Base-by-base conservation (phyloP, 2,329 filamentous ascomycete genomes). In the Sclerotinia glacialis region DNA sequence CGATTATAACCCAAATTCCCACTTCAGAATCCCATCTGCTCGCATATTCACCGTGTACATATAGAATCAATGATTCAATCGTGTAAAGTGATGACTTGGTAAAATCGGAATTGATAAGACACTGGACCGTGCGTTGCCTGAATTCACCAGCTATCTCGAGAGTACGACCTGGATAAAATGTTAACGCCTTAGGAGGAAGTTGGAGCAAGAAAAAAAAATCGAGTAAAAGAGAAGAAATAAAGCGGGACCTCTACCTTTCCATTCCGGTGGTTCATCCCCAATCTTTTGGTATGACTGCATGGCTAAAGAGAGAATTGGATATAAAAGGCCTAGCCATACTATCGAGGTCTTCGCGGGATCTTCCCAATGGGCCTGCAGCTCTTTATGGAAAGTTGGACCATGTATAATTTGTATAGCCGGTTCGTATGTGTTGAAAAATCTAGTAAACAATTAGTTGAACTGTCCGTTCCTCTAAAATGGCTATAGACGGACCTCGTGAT, bases 401-500 rank as follows among this genome's bases (percentile, higher is more conserved):
- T 96, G 92, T 61, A 95, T 85, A 70, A 95, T 87, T 75, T 86
- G 88, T 76, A 88, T 86, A n/a, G 85, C 83, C 49, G 85, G 86
- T 70, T 89, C 86, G 78, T 87, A 83, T 0, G 90, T 94, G 76
- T 94, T 94, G 81, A 98, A 97, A 76, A 96, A 99, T 68, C 94
- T 87, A 9, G 40, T 31, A 26, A 34, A 34, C 6, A 12, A 16
- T 65, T 31, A 65, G 63, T 61, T 14, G n/a, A 40, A 4, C 2
- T 14, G 2, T 37, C 26, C 18, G 18, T 59, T 28, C 42, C 12
- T 16, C 7, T n/a, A 26, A 40, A 8, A 28, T 49, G 9, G 14
- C 47, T 53, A 21, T 46, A 46, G 11, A 46, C 55, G 14, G n/a
- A 66, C 64, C 64, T 66, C 69, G 89, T 89, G 69, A 97, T 90